Evolutionary conservation across 345 rosid species (phyloP), one percentile per base, ranked within the genome.

Genomic region (Euclidium syriacum): DNA sequence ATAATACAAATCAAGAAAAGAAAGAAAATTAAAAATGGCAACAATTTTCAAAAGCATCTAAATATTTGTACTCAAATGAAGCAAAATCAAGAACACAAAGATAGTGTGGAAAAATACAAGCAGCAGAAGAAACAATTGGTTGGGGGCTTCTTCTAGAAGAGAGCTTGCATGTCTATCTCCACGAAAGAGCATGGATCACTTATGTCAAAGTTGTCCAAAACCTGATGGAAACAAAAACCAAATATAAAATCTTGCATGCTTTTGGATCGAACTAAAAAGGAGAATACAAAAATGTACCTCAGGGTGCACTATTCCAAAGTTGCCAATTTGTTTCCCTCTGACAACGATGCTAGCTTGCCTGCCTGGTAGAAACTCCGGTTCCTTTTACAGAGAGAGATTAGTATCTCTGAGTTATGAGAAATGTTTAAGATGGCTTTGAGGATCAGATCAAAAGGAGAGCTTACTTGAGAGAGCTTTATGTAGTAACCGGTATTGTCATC

Each of bases 301-400:
- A 23, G 95, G 98, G 35, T 88, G 96, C 66, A 91, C 96, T 2
- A 88, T 88, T 24, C 98, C 98, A 59, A 91, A 91, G 55, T 51
- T 67, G 40, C 97, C 95, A 65, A 87, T 68, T 33, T 34, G 76
- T 67, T 81, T 84, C 70, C 96, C 96, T 61, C 77, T 83, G 80
- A 60, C 82, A 62, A 83, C 74, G 76, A 94, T 80, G 70, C 82
- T 84, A 7, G 99, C 96, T 80, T 94, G 99, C 65, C 88, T 83
- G 20, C 88, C 87, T 0, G 79, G 65, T 55, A 90, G 81, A 76
- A 79, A 94, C 80, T 90, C 92, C 5, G 95, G 90, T 51, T 79
- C 95, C 97, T 94, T 58, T 68, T 65, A 51, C 20, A 53, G 32
- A 10, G 17, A 34, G 7, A 33, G 3, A 20, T 40, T 35, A 38